A percentile compares a stretch with the other conserved stretches of the same genome.
phyloP scores from a whole-genome alignment of 495 filamentous ascomycete species.

The Cenococcum geophilum region DNA sequence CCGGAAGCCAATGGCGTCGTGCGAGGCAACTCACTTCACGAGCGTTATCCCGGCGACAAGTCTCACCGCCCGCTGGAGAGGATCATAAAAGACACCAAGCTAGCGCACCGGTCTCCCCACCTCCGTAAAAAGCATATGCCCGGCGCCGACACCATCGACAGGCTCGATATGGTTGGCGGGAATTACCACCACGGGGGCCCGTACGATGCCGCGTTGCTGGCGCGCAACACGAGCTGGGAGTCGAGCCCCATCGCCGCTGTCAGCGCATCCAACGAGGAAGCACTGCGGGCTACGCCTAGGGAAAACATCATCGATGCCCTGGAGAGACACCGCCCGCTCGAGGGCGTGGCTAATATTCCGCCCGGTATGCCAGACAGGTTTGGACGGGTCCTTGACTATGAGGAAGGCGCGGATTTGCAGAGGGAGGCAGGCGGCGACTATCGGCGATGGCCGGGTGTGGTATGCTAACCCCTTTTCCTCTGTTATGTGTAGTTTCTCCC shows the following conservation, averaged over 20 bases:
- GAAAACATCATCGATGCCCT: conserved; percentile 75
- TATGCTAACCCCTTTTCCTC: conserved; percentile 41
- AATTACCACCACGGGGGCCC: conserved; percentile 89
- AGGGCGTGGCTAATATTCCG: conserved; percentile 72
- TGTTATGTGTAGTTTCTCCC: neutral
- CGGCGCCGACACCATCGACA: conserved; percentile 73
- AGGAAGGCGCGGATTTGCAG: conserved; percentile 83
- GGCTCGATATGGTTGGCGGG: conserved; percentile 57
- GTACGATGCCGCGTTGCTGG: conserved; percentile 73
- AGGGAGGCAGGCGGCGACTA: conserved; percentile 59
- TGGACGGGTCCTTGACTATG: conserved; percentile 67
- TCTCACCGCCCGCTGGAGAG: conserved; percentile 57
- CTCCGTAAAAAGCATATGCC: conserved; percentile 58
- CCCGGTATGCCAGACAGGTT: conserved; percentile 60
- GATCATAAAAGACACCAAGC: conserved; percentile 51
- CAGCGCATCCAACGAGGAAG: conserved; percentile 63
- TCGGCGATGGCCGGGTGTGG: conserved; percentile 59
- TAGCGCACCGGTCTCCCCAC: conserved; percentile 57
- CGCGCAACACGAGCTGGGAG: conserved; percentile 59
- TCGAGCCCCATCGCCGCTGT: conserved; percentile 74
- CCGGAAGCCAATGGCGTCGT: conserved; percentile 17
- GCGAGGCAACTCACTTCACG: conserved; percentile 48
- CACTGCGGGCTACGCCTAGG: conserved; percentile 72
- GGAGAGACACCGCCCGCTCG: conserved; percentile 69
- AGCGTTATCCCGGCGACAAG: conserved; percentile 56